Conservation (phyloP, 164 flowering plant genomes). For the Akebia trifoliata region DNA sequence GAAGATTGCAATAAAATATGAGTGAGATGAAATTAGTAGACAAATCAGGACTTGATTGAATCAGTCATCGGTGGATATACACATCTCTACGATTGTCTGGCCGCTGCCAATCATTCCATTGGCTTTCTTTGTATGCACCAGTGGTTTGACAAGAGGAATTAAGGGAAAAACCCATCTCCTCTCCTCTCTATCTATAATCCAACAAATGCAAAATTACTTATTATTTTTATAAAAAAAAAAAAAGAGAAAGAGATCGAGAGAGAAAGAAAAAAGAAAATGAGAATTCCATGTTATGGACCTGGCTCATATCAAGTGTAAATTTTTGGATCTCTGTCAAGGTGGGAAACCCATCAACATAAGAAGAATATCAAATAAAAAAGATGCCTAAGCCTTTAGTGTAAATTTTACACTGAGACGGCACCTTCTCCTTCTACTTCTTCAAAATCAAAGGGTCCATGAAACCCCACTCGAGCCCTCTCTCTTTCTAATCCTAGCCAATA, state of each 20-base stretch:
- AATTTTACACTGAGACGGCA: constrained; percentile 18
- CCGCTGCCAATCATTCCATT: constrained; percentile 46
- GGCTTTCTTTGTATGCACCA: constrained; percentile 35
- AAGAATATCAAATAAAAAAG: neutral
- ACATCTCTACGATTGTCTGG: constrained; percentile 81
- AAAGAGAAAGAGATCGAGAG: too few relatives aligned
- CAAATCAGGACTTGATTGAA: constrained; percentile 21
- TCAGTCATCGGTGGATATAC: constrained; percentile 65
- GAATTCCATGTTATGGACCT: too few relatives aligned
- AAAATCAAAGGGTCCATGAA: neutral
- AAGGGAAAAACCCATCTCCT: neutral
- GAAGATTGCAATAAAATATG: too few relatives aligned
- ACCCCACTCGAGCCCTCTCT: constrained; percentile 70
- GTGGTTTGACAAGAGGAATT: constrained; percentile 15
- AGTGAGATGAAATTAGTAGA: constrained; percentile 76
- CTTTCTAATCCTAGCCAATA: constrained; percentile 50
- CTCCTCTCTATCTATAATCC: constrained; percentile 4
- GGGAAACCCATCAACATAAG: constrained; percentile 24
- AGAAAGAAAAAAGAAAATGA: too few relatives aligned
- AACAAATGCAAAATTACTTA: constrained; percentile 19
- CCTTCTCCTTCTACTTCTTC: constrained; percentile 6
- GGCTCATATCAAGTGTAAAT: constrained; percentile 69
- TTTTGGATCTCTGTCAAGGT: constrained; percentile 32
- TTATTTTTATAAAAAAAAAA: too few relatives aligned
- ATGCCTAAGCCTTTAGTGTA: constrained; percentile 8